A percentile compares a stretch with the other conserved stretches of the same genome.
Evolutionary conservation across 768 basidiomycete species (phyloP).

Genomic region (Lentinus brumalis): DNA sequence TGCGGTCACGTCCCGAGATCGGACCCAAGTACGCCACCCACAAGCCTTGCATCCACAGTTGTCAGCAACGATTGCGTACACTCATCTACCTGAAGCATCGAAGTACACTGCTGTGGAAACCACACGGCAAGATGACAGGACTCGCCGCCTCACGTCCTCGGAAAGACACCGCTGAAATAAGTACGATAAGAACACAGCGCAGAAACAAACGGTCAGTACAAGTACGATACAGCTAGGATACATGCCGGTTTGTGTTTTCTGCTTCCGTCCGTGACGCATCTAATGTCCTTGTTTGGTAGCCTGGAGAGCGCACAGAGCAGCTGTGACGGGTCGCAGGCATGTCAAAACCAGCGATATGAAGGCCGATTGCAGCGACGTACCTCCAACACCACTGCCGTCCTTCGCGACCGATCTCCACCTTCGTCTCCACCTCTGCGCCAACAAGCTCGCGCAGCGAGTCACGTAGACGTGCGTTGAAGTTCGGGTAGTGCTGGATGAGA

Average conservation of each 20-base stretch:
- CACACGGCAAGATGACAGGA: no score
- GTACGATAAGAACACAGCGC: no score
- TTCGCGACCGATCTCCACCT: conserved; percentile 90
- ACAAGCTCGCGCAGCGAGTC: conserved; percentile 75
- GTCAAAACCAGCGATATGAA: conserved; percentile 3
- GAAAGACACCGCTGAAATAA: no score
- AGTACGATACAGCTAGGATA: conserved; percentile 19
- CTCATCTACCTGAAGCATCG: no score
- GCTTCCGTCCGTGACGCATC: background rate
- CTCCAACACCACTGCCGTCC: conserved; percentile 97
- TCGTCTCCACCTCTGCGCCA: conserved; percentile 77
- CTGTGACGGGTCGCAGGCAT: conserved; percentile 38
- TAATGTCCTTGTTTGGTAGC: conserved; percentile 57
- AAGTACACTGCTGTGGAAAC: no score
- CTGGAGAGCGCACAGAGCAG: conserved; percentile 86
- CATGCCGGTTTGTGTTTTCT: conserved; percentile 7
- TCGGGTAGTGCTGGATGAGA: conserved; percentile 90
- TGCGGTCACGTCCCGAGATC: background rate
- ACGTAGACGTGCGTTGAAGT: conserved; percentile 75
- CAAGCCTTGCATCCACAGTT: no score
- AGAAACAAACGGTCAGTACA: background rate
- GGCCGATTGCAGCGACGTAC: conserved; percentile 48
- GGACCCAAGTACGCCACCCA: background rate
- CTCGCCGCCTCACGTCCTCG: no score
- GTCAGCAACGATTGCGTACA: no score